Base-by-base conservation (phyloP, 2,329 filamentous ascomycete genomes). In the Scytalidium sp. region DNA sequence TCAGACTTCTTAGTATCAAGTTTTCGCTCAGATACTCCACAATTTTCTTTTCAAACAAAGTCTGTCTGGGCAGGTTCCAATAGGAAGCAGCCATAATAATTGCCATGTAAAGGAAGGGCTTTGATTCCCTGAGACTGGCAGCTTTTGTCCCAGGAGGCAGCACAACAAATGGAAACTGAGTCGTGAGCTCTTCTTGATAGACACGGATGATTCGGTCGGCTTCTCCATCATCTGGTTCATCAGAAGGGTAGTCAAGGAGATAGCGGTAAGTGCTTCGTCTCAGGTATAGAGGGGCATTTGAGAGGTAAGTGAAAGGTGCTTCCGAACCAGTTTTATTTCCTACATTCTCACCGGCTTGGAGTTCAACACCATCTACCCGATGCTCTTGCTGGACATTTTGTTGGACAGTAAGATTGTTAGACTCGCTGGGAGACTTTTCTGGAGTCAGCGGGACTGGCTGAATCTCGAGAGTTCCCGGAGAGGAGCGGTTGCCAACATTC, bases 1-100 rank as follows among this genome's bases (percentile, higher is more conserved):
- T 63, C 36, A 75, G 67, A 17, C 69, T 68, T 50, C 69, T 64
- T 1, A 74, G 64, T 1, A 79, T 45, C 44, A 75, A 60, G 27
- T 70, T 68, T 19, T 73, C 64, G 5, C 71, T 67, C 23, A 76
- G 56, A 57, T 75, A 72, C 1, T 53, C 43, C 1, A 46, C 47
- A 4, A 64, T 50, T 15, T 32, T 36, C 32, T 36, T 36, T 36
- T 36, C 32, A 36, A 36, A 36, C 4, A 36, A 15, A 5, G 32
- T 36, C 17, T 36, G 32, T 15, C 32, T 36, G 5, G 32, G 32
- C 17, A 36, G 17, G 32, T 36, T 43, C 22, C 32, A 22, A 13
- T 41, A 21, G 21, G 42, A 29, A 5, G 47, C 47, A n/a, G 45
- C 43, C 47, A 50, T 50, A 3, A 50, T 15, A 19, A 50, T 41